These are phyloP conservation scores for Cladophialophora carrionii DNA, from an alignment of 2,329 filamentous ascomycete species.

Conservation along the genomic window DNA sequence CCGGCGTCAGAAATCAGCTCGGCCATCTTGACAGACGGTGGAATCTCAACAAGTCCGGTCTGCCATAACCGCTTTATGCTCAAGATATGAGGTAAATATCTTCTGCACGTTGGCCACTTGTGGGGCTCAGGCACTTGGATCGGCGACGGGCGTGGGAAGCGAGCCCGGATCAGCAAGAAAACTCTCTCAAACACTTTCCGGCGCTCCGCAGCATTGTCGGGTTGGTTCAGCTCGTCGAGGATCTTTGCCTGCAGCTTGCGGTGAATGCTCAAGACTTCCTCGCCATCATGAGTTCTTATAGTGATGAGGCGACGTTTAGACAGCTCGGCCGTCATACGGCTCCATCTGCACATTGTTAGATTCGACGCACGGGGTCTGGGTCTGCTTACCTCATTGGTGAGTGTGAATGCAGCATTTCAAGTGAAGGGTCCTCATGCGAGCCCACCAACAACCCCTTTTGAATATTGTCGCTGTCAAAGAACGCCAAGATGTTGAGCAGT, in stretches of 20 bases:
- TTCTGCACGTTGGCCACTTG: neutral
- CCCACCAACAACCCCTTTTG: neutral
- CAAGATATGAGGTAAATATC: constrained; percentile 1
- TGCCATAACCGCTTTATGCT: neutral
- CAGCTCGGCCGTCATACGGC: neutral
- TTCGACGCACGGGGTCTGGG: neutral
- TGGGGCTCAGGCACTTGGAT: constrained; percentile 2
- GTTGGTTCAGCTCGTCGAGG: neutral
- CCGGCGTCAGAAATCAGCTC: constrained; percentile 12
- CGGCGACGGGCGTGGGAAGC: constrained; percentile 2
- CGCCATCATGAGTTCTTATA: neutral
- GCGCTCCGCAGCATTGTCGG: neutral
- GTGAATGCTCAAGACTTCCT: constrained; percentile 2
- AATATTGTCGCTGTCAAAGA: constrained; percentile 5
- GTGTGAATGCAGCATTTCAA: neutral
- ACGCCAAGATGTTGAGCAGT: constrained; percentile 8
- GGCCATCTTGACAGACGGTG: constrained; percentile 7
- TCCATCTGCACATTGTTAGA: neutral
- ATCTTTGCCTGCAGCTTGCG: constrained; percentile 4
- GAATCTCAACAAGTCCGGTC: neutral
- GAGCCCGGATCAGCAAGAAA: neutral
- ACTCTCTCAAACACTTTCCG: neutral
- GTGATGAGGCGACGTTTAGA: constrained; percentile 2
- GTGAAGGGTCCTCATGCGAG: constrained; percentile 2
- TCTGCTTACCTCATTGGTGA: neutral